These are phyloP conservation scores for Fusarium staphyleae DNA, from an alignment of 2,329 filamentous ascomycete genomes.

Conservation along the genomic window DNA sequence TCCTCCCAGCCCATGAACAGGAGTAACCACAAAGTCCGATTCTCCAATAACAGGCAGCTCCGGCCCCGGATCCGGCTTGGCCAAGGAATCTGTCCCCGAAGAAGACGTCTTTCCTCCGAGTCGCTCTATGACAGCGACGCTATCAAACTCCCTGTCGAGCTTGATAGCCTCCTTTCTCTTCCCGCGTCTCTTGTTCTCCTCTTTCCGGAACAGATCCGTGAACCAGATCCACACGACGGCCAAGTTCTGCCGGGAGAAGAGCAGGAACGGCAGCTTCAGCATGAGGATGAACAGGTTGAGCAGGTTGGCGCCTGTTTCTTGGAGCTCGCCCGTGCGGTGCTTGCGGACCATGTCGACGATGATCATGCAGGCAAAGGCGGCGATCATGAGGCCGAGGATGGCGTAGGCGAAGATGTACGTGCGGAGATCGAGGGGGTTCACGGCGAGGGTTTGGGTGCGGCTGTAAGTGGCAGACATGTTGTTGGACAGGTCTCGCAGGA, in stretches of 20 bases:
- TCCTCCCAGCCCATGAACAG: no score
- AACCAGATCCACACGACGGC: constrained; percentile 5
- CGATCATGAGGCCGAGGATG: constrained; percentile 12
- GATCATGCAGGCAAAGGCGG: constrained; percentile 15
- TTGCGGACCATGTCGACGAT: constrained; percentile 22
- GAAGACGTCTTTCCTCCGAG: constrained; percentile 5
- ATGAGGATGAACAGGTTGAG: background rate
- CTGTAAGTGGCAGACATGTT: background rate
- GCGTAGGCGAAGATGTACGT: constrained; percentile 8
- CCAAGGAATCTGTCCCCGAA: background rate
- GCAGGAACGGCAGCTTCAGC: background rate
- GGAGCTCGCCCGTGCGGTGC: constrained; percentile 19
- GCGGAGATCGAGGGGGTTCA: background rate
- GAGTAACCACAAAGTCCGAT: background rate
- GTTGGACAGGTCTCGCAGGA: no score
- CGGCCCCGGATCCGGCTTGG: background rate
- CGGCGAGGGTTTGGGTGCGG: background rate
- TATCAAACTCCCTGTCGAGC: constrained; percentile 1
- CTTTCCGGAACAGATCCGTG: constrained; percentile 26
- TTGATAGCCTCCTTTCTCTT: background rate
- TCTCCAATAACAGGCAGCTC: background rate
- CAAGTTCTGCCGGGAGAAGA: constrained; percentile 12
- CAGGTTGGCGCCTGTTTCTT: constrained; percentile 3
- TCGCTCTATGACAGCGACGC: constrained; percentile 3
- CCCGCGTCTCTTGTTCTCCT: constrained; percentile 4